These are phyloP conservation scores for Solidago caesia DNA, from an alignment of 129 eudicot genomes.

Conservation along the genomic window DNA sequence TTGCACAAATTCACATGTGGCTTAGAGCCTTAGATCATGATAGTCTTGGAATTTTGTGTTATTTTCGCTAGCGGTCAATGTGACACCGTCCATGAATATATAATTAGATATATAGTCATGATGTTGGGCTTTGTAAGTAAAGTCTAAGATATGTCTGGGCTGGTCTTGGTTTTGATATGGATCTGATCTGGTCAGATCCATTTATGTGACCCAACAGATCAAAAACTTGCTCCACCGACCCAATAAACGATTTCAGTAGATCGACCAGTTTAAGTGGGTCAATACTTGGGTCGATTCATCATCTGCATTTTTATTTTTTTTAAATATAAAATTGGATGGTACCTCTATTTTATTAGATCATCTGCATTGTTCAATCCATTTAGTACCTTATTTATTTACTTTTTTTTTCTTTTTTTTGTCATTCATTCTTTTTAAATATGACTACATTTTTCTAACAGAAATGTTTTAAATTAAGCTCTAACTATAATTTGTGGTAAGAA, in stretches of 20 bases:
- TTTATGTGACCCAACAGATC: background rate
- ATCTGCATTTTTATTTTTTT: background rate
- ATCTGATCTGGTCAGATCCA: background rate
- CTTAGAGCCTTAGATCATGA: background rate
- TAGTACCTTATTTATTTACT: no score
- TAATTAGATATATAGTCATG: no score
- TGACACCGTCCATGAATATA: no score
- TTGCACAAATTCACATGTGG: background rate
- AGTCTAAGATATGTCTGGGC: background rate
- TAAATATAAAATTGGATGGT: background rate
- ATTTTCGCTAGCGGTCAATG: background rate
- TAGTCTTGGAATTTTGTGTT: background rate
- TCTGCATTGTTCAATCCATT: background rate
- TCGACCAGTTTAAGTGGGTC: background rate
- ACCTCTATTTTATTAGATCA: no score
- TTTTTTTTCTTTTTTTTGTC: no score
- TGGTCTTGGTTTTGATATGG: background rate
- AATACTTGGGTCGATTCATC: background rate
- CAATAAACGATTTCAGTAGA: background rate
- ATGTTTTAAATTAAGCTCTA: no score
- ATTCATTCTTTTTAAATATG: no score
- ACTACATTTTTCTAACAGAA: no score
- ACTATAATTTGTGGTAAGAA: no score
- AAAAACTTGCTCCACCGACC: background rate
- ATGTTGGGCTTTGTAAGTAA: background rate